Conservation (phyloP, 306 rosid species). For the Vicia sativa region DNA sequence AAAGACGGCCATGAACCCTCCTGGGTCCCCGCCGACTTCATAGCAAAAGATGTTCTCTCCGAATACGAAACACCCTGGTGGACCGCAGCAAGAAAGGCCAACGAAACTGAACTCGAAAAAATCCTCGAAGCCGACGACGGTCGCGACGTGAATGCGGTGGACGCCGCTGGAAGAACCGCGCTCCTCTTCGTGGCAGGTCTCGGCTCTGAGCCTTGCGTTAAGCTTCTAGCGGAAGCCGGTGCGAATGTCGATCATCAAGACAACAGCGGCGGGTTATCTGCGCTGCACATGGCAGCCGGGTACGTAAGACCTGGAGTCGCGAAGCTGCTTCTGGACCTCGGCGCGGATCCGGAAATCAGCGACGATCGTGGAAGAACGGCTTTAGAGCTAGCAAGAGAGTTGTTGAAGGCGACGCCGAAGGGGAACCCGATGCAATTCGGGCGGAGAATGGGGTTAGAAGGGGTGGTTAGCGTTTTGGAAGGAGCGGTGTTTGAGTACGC, state of each 20-base stretch:
- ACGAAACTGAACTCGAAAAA: constrained; percentile 45
- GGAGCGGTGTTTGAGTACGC: constrained; percentile 70
- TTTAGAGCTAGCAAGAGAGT: constrained; percentile 64
- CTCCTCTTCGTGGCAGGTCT: constrained; percentile 74
- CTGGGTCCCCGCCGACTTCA: constrained; percentile 76
- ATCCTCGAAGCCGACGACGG: constrained; percentile 52
- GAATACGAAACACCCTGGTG: constrained; percentile 91
- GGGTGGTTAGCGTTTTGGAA: constrained; percentile 55
- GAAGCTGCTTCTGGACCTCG: constrained; percentile 55
- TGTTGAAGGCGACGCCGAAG: constrained; percentile 60
- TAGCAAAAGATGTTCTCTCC: constrained; percentile 75
- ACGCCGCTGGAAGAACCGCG: constrained; percentile 71
- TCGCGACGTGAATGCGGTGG: constrained; percentile 75
- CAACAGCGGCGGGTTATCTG: constrained; percentile 58
- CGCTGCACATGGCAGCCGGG: constrained; percentile 88
- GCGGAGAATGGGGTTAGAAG: constrained; percentile 65
- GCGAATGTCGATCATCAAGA: constrained; percentile 64
- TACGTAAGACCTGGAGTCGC: constrained; percentile 68
- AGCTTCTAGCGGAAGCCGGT: constrained; percentile 60
- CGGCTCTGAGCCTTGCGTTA: constrained; percentile 71
- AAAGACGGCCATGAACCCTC: constrained; percentile 82
- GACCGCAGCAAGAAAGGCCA: constrained; percentile 85
- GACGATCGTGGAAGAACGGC: constrained; percentile 68
- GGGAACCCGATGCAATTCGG: constrained; percentile 85
- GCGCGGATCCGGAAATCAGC: constrained; percentile 64